These are phyloP conservation scores for Cyclostephanos tholiformis DNA, from an alignment of 108 stramenopile genomes.

Conservation along the genomic window DNA sequence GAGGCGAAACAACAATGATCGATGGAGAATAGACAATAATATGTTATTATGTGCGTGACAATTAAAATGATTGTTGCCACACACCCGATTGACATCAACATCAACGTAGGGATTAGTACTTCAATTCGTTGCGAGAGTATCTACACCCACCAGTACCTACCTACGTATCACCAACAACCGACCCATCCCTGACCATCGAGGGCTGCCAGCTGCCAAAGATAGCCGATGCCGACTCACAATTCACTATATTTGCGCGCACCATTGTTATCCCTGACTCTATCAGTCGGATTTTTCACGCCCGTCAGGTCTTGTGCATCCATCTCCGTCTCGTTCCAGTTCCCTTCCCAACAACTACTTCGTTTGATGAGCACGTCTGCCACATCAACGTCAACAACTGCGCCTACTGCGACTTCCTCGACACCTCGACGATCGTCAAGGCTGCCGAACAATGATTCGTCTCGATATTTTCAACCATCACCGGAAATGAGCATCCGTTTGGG, in stretches of 20 bases:
- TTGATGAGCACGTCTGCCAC: background rate
- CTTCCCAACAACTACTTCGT: background rate
- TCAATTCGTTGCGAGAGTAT: no score
- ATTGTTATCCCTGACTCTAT: constrained; percentile 2
- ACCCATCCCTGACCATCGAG: no score
- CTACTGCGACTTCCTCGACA: background rate
- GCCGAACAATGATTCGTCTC: background rate
- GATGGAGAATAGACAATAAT: no score
- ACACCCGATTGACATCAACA: no score
- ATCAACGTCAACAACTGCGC: background rate
- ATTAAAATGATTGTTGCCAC: no score
- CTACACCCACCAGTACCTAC: no score
- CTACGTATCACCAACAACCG: no score
- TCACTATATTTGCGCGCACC: constrained; percentile 1
- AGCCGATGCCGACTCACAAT: constrained; percentile 15
- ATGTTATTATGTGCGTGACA: no score
- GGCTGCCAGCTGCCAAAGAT: no score
- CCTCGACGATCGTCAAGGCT: constrained; percentile 8
- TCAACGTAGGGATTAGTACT: no score
- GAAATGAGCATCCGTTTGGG: background rate
- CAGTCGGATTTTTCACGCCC: background rate
- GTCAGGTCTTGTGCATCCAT: constrained; percentile 13
- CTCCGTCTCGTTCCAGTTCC: background rate
- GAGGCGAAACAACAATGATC: no score
- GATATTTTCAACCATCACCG: background rate